Conservation (phyloP, 805 yeast species). For the Candida chauliodis region DNA sequence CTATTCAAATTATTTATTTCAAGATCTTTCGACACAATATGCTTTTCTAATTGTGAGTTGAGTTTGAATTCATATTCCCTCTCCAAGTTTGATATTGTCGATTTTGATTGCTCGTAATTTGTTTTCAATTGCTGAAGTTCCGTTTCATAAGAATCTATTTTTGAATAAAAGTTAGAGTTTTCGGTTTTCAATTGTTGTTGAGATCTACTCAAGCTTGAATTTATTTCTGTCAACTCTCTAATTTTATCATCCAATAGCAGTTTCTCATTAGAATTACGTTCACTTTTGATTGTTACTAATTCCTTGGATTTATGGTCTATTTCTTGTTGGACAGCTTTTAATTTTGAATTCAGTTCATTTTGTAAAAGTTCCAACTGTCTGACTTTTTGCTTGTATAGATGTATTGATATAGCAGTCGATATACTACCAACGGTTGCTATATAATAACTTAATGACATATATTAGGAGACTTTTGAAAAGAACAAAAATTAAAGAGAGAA, state of each 20-base stretch:
- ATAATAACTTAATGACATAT: constrained; percentile 3
- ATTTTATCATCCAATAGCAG: background rate
- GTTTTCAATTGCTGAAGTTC: background rate
- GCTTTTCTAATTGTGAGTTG: constrained; percentile 21
- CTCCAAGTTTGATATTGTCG: background rate
- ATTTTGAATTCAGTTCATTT: background rate
- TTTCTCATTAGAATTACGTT: background rate
- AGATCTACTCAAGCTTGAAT: background rate
- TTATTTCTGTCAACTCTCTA: background rate
- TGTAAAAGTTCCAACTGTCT: constrained; percentile 1
- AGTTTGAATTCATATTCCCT: constrained; percentile 21
- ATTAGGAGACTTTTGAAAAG: too few relatives aligned
- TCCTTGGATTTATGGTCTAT: constrained; percentile 8
- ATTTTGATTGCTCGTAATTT: background rate
- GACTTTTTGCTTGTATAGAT: constrained; percentile 2
- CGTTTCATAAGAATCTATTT: background rate
- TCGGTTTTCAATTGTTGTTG: background rate
- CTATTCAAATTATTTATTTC: constrained; percentile 12
- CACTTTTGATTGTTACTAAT: constrained; percentile 8
- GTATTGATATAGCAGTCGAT: constrained; percentile 7
- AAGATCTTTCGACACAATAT: constrained; percentile 20
- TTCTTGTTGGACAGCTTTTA: constrained; percentile 4
- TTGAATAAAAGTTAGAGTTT: background rate
- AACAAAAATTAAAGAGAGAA: too few relatives aligned
- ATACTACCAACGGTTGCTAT: constrained; percentile 8